Percentiles rank a stretch among this genome's conserved stretches.
Evolutionary conservation across 2,329 filamentous ascomycete genomes (phyloP).

Genomic region (Lachnellula willkommii): DNA sequence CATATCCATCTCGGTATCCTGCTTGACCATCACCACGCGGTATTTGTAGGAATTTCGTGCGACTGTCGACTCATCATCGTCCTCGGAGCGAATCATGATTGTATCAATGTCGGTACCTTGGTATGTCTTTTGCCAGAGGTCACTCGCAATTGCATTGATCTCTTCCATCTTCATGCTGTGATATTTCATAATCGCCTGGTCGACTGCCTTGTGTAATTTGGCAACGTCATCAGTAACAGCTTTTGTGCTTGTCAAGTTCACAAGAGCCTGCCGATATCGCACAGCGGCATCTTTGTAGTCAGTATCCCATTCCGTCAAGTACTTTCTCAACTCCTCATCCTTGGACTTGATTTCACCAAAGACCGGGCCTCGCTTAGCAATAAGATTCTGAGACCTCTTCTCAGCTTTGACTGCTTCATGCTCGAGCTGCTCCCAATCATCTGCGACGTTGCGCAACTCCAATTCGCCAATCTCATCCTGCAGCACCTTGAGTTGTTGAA

Average conservation of each 20-base stretch:
- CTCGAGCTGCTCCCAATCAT: conserved; percentile 72
- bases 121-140: conserved; percentile 96
- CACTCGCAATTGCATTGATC: conserved; percentile 89
- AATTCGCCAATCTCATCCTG: conserved; percentile 67
- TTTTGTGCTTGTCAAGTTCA: conserved; percentile 86
- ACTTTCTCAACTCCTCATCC: conserved; percentile 68
- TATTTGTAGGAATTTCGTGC: conserved; percentile 87
- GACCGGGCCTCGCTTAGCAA: conserved; percentile 67
- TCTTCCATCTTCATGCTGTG: conserved; percentile 97
- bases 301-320: conserved; percentile 74
- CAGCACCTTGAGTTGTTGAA: conserved; percentile 62
- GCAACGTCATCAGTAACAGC: conserved; percentile 86
- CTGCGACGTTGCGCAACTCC: conserved; percentile 72
- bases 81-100: conserved; percentile 89
- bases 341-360: conserved; percentile 78
- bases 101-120: conserved; percentile 96
- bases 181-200: conserved; percentile 96
- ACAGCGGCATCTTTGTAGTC: conserved; percentile 79
- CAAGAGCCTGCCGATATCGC: conserved; percentile 81
- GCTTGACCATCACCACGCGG: conserved; percentile 95
- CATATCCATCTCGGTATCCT: conserved; percentile 99
- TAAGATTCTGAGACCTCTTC: conserved; percentile 60
- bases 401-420: conserved; percentile 64
- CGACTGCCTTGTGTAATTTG: conserved; percentile 75
- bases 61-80: conserved; percentile 53